Evolutionary conservation across 2,329 filamentous ascomycete genomes (phyloP).

Genomic region (Hymenoscyphus fructigenus): DNA sequence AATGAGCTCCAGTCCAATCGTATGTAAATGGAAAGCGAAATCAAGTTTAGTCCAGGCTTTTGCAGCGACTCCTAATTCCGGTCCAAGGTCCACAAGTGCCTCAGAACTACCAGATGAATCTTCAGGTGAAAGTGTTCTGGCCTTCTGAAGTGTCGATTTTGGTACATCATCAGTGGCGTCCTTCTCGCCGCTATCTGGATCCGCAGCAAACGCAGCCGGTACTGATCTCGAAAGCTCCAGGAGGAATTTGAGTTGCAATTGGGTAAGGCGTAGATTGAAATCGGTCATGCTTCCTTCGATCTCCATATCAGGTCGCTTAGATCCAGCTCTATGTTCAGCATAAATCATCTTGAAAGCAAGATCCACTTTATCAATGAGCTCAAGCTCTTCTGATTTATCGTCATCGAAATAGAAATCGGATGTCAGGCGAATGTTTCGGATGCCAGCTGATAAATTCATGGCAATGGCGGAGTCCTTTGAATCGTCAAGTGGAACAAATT

Average conservation of each 20-base stretch:
- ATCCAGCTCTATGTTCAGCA: constrained; percentile 76
- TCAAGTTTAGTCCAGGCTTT: constrained; percentile 92
- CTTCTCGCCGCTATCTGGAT: constrained; percentile 68
- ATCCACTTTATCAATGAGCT: constrained; percentile 97
- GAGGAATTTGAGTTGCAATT: constrained; percentile 86
- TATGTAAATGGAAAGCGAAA: constrained; percentile 83
- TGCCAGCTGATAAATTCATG: constrained; percentile 87
- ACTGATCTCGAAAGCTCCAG: constrained; percentile 85
- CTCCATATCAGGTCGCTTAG: constrained; percentile 84
- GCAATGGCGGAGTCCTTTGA: constrained; percentile 69
- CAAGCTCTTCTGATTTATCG: constrained; percentile 75
- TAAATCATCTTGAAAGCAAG: constrained; percentile 90
- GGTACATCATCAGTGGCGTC: constrained; percentile 75
- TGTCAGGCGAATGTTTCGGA: constrained; percentile 87
- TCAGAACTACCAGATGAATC: constrained; percentile 37
- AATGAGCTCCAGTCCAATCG: constrained; percentile 84
- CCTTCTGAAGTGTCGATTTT: constrained; percentile 39
- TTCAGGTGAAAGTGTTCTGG: constrained; percentile 22
- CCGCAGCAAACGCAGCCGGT: constrained; percentile 79
- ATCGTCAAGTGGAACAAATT: constrained; percentile 82
- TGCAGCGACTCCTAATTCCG: constrained; percentile 67
- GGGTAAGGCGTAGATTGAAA: constrained; percentile 84
- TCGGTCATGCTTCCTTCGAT: constrained; percentile 91
- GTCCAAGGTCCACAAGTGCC: constrained; percentile 55
- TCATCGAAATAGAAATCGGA: constrained; percentile 82